Evolutionary conservation across 2,329 filamentous ascomycete species (phyloP).

Genomic region (Trichoderma sp.): DNA sequence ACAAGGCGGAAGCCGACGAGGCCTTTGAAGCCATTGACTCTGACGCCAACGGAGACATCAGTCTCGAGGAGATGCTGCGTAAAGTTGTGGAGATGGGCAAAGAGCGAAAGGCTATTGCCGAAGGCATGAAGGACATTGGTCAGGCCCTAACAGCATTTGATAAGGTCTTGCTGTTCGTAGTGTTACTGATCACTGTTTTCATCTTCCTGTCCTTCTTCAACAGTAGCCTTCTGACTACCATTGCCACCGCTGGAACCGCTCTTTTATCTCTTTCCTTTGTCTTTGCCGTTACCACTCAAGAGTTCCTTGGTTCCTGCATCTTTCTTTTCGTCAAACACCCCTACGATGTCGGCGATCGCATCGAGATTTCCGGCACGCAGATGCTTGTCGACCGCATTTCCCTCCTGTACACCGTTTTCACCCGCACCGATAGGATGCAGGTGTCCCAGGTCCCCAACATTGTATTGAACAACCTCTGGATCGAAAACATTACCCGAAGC

Average conservation of each 20-base stretch:
- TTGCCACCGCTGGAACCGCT: constrained; percentile 88
- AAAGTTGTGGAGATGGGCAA: constrained; percentile 83
- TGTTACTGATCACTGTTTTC: constrained; percentile 79
- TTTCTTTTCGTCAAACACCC: constrained; percentile 99
- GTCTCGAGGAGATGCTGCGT: constrained; percentile 91
- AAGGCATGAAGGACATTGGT: constrained; percentile 96
- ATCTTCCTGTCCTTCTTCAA: constrained; percentile 91
- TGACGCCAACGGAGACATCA: constrained; percentile 92
- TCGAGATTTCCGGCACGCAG: constrained; percentile 73
- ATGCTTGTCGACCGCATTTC: constrained; percentile 93
- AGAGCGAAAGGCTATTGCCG: constrained; percentile 84
- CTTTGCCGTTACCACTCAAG: constrained; percentile 88
- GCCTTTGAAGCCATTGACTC: constrained; percentile 80
- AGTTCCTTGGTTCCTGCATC: constrained; percentile 97
- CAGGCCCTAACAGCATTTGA: constrained; percentile 92
- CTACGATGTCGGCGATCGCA: constrained; percentile 92
- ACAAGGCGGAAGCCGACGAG: constrained; percentile 80
- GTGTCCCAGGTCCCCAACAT: constrained; percentile 85
- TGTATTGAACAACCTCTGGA: constrained; percentile 86
- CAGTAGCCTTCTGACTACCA: constrained; percentile 78
- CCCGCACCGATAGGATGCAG: constrained; percentile 79
- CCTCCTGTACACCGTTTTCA: constrained; percentile 89
- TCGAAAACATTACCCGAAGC: constrained; percentile 90
- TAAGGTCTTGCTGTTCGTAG: constrained; percentile 78
- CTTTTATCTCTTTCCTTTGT: constrained; percentile 96